Percentiles rank a stretch among this genome's conserved stretches.
phyloP scores from a whole-genome alignment of 495 filamentous ascomycete genomes.

The Neurospora sp. region DNA sequence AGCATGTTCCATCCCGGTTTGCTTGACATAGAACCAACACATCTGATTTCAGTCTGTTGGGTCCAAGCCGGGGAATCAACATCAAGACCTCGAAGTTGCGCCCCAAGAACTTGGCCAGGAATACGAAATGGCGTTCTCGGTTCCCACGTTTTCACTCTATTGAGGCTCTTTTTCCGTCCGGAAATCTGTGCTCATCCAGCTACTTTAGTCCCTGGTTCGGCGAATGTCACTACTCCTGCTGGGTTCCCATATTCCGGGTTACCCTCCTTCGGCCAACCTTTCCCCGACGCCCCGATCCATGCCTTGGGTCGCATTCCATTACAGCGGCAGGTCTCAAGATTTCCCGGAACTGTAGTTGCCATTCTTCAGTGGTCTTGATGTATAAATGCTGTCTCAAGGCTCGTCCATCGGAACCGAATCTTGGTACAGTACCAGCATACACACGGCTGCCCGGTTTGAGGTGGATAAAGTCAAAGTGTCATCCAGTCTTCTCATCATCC shows the following conservation, averaged over 20 bases:
- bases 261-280: slow-evolving; percentile 1
- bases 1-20: not conserved
- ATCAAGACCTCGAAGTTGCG: not conserved
- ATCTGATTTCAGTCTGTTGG: not conserved
- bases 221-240: not conserved
- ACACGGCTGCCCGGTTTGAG: not conserved
- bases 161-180: not conserved
- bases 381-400: not conserved
- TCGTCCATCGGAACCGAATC: not conserved
- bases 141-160: not conserved
- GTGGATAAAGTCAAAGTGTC: slow-evolving; percentile 1
- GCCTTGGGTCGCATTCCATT: slow-evolving; percentile 19
- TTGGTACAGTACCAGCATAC: not conserved
- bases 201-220: not conserved
- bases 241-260: slow-evolving; percentile 15
- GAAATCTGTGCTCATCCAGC: not conserved
- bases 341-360: slow-evolving; percentile 7
- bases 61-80: not conserved
- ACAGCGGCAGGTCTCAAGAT: slow-evolving; percentile 5
- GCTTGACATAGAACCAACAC: not conserved
- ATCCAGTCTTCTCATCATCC: not conserved
- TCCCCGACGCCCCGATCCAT: slow-evolving; percentile 8
- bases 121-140: not conserved
- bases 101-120: not conserved
- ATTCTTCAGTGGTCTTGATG: not conserved